Percentiles rank a stretch among this genome's conserved stretches.
Evolutionary conservation across 768 basidiomycete species (phyloP).

Genomic region (Botryobasidium botryosum): DNA sequence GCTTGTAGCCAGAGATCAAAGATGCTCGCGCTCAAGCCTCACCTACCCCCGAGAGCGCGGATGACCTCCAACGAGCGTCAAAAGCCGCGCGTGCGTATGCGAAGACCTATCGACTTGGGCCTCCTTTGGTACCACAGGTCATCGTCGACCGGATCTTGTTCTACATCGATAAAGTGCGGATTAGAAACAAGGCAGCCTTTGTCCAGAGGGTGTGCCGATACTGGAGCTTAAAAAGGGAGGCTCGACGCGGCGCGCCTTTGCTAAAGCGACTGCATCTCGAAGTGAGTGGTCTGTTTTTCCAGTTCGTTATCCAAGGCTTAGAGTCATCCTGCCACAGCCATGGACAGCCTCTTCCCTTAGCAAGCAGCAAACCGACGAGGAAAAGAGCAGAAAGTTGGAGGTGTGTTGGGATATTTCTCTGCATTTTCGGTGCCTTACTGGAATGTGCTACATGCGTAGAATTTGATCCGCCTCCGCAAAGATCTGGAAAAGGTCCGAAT

Average conservation of each 20-base stretch:
- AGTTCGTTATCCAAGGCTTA: not conserved
- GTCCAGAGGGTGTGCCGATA: slow-evolving; percentile 69
- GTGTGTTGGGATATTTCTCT: slow-evolving; percentile 32
- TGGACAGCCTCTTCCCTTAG: slow-evolving; percentile 71
- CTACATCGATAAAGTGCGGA: slow-evolving; percentile 51
- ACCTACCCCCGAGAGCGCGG: slow-evolving; percentile 24
- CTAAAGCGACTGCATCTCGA: slow-evolving; percentile 87
- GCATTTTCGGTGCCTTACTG: slow-evolving; percentile 2
- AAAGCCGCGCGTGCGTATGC: slow-evolving; percentile 84
- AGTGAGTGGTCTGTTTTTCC: slow-evolving; percentile 17
- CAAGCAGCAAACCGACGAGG: slow-evolving; percentile 58
- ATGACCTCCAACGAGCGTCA: slow-evolving; percentile 21
- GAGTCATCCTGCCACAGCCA: slow-evolving; percentile 28
- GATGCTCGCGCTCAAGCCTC: slow-evolving; percentile 36
- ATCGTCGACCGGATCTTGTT: slow-evolving; percentile 63
- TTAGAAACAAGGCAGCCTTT: slow-evolving; percentile 65
- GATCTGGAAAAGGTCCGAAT: slow-evolving; percentile 62
- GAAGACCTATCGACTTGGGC: slow-evolving; percentile 81
- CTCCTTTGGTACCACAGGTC: slow-evolving; percentile 76
- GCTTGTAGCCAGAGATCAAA: slow-evolving; percentile 45
- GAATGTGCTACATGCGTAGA: slow-evolving; percentile 22
- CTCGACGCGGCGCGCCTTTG: slow-evolving; percentile 79
- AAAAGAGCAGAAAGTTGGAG: slow-evolving; percentile 66
- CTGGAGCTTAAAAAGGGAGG: slow-evolving; percentile 96
- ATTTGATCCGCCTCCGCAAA: slow-evolving; percentile 43